Evolutionary conservation across 1,139 yeast species (phyloP).

Genomic region (Kodamaea sp.): DNA sequence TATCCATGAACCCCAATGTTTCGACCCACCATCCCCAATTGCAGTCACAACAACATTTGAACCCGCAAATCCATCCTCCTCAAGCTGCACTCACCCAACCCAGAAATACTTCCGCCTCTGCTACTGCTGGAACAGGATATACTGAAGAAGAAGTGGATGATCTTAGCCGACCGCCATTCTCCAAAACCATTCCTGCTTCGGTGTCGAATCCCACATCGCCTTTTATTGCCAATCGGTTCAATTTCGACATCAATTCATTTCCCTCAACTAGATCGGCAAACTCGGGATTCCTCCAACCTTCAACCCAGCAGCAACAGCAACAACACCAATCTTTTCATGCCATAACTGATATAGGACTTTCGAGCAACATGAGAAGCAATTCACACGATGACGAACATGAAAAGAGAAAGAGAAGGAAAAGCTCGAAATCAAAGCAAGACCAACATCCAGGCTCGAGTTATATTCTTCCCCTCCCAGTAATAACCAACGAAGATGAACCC

Average conservation of each 20-base stretch:
- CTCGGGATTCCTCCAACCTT: not conserved
- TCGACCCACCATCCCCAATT: slow-evolving; percentile 5
- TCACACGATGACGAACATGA: slow-evolving; percentile 5
- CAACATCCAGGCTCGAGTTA: slow-evolving; percentile 11
- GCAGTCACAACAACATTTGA: slow-evolving; percentile 9
- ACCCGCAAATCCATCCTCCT: slow-evolving; percentile 1
- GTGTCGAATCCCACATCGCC: slow-evolving; percentile 17
- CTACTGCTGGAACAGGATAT: slow-evolving; percentile 2
- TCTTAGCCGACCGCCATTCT: slow-evolving; percentile 7
- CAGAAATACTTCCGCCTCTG: not conserved
- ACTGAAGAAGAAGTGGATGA: slow-evolving; percentile 11
- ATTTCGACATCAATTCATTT: slow-evolving; percentile 15
- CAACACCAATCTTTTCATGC: slow-evolving; percentile 5
- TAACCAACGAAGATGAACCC: slow-evolving; percentile 10
- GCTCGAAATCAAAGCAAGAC: slow-evolving; percentile 11
- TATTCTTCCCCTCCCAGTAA: slow-evolving; percentile 19
- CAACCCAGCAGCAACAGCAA: slow-evolving; percentile 4
- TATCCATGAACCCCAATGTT: slow-evolving; percentile 8
- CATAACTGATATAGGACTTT: slow-evolving; percentile 8
- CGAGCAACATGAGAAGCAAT: slow-evolving; percentile 4
- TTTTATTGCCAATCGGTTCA: slow-evolving; percentile 16
- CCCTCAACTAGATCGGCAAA: slow-evolving; percentile 2
- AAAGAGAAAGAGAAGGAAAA: slow-evolving; percentile 8
- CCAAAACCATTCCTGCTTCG: slow-evolving; percentile 3
- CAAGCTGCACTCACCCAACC: slow-evolving; percentile 1